phyloP scores from a whole-genome alignment of 176 grass and related monocot species.

The Zea luxurians region DNA sequence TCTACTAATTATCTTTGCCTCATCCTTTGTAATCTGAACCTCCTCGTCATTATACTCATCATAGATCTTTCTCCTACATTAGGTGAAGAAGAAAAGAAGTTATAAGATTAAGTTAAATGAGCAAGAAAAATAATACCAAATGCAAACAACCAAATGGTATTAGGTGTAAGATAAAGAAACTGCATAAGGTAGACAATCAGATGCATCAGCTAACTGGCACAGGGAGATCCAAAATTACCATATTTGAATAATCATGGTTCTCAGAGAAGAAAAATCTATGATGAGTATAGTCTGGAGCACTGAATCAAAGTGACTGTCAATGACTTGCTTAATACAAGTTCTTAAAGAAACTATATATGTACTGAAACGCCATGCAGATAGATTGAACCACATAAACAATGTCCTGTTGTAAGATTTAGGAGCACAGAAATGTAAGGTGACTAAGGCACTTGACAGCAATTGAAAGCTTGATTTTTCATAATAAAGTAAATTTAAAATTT shows the following conservation, averaged over 20 bases:
- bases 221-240: background rate
- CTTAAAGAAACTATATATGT: background rate
- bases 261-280: background rate
- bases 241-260: background rate
- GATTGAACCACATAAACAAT: background rate
- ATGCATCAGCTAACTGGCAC: constrained; percentile 10
- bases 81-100: constrained; percentile 2
- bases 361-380: constrained; percentile 4
- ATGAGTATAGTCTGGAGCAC: background rate
- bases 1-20: constrained; percentile 81
- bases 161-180: constrained; percentile 25
- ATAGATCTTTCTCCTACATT: constrained; percentile 72
- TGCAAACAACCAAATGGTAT: constrained; percentile 10
- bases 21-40: constrained; percentile 84
- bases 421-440: background rate
- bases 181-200: background rate
- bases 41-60: constrained; percentile 95
- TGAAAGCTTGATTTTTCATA: background rate
- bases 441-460: background rate
- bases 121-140: constrained; percentile 7
- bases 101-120: constrained; percentile 18
- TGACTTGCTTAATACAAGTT: background rate
- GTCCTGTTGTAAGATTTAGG: background rate
- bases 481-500: background rate
- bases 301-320: constrained; percentile 2